Percentiles rank a stretch among this genome's conserved stretches.
phyloP scores from a whole-genome alignment of 2,329 filamentous ascomycete genomes.

The Eurotiales sp. region DNA sequence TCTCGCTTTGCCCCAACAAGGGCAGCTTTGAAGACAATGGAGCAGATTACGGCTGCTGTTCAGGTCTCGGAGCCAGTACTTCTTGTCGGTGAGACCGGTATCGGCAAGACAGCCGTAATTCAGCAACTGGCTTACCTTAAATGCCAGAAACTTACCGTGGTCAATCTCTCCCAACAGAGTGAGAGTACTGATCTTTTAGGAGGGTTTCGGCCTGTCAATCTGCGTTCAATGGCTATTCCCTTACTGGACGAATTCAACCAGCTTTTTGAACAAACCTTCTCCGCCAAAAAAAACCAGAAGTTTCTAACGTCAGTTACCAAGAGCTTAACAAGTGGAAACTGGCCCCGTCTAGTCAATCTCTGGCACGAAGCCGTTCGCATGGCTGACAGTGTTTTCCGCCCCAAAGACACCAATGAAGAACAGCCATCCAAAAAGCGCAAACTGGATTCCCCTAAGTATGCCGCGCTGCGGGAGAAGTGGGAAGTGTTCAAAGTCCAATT shows the following conservation, averaged over 20 bases:
- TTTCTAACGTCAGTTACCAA: constrained; percentile 80
- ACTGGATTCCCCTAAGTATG: constrained; percentile 51
- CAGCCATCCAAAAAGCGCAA: constrained; percentile 71
- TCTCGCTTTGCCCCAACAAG: constrained; percentile 78
- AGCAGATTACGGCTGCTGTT: constrained; percentile 81
- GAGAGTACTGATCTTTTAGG: constrained; percentile 94
- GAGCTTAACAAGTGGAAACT: constrained; percentile 75
- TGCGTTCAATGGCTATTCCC: constrained; percentile 80
- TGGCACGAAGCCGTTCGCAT: constrained; percentile 88
- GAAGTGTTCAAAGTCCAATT: constrained; percentile 71
- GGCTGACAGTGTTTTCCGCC: constrained; percentile 67
- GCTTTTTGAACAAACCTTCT: constrained; percentile 83
- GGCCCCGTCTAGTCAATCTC: constrained; percentile 78
- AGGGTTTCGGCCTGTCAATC: constrained; percentile 93
- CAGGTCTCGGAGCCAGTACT: constrained; percentile 83
- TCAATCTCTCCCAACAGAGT: constrained; percentile 97
- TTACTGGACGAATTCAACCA: constrained; percentile 92
- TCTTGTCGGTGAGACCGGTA: constrained; percentile 97
- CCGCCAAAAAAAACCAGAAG: constrained; percentile 77
- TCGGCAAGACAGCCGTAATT: constrained; percentile 94
- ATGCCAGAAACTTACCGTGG: constrained; percentile 81
- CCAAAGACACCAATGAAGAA: constrained; percentile 49
- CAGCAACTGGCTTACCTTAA: constrained; percentile 84
- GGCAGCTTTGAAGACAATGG: constrained; percentile 77
- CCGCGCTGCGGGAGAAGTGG: constrained; percentile 68